phyloP scores from a whole-genome alignment of 1,284 basidiomycete genomes.

The Fomes fomentarius region DNA sequence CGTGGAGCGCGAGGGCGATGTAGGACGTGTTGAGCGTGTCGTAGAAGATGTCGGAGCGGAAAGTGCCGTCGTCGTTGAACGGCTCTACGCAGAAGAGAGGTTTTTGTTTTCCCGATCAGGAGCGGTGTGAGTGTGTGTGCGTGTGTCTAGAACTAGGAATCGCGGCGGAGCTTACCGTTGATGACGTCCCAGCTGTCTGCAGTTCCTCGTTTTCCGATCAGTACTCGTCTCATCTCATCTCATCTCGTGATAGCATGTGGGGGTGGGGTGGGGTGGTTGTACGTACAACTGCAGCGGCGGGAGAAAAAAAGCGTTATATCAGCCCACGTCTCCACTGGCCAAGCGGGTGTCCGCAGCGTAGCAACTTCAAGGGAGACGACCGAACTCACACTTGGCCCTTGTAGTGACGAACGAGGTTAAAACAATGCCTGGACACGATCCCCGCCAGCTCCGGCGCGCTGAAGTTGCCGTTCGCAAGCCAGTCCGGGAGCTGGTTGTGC shows the following conservation, averaged over 20 bases:
- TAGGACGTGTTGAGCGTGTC: slow-evolving; percentile 47
- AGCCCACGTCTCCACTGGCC: too few relatives aligned
- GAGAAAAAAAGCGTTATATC: neutral
- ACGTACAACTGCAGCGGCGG: slow-evolving; percentile 2
- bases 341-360: too few relatives aligned
- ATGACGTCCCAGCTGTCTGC: slow-evolving; percentile 43
- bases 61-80: slow-evolving; percentile 63
- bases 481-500: slow-evolving; percentile 57
- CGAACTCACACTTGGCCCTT: slow-evolving; percentile 52
- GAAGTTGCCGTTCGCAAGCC: slow-evolving; percentile 49
- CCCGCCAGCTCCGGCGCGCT: slow-evolving; percentile 45
- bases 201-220: too few relatives aligned
- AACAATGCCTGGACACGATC: slow-evolving; percentile 49
- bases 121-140: neutral
- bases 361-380: too few relatives aligned
- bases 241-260: too few relatives aligned
- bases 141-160: neutral
- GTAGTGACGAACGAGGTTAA: slow-evolving; percentile 50
- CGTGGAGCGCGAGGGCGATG: slow-evolving; percentile 46
- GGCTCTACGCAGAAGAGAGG: slow-evolving; percentile 39
- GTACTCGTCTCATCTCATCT: too few relatives aligned
- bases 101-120: neutral
- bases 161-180: slow-evolving; percentile 32
- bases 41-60: slow-evolving; percentile 48
- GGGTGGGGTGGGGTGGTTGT: neutral